phyloP scores from a whole-genome alignment of 2,329 filamentous ascomycete species.

The Periconia digitata region DNA sequence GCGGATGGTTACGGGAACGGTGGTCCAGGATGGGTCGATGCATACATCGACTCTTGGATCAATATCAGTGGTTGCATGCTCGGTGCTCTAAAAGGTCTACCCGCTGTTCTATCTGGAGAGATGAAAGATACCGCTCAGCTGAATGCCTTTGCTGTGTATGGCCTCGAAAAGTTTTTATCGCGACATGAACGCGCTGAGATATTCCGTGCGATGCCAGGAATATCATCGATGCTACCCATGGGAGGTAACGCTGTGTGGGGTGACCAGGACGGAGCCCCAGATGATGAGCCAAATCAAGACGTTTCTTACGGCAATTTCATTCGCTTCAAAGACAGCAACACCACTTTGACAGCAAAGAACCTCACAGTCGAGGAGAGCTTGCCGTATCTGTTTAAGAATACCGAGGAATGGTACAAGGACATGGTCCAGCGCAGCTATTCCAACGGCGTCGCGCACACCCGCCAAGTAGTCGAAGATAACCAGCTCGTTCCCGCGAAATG shows the following conservation, averaged over 20 bases:
- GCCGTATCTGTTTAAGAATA: slow-evolving; percentile 73
- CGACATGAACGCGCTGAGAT: slow-evolving; percentile 89
- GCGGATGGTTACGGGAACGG: slow-evolving; percentile 75
- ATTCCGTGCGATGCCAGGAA: slow-evolving; percentile 94
- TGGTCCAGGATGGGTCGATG: slow-evolving; percentile 86
- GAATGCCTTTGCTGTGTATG: slow-evolving; percentile 94
- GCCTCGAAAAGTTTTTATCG: slow-evolving; percentile 91
- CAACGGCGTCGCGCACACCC: slow-evolving; percentile 80
- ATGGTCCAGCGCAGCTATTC: slow-evolving; percentile 78
- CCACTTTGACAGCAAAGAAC: slow-evolving; percentile 59
- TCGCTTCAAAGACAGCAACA: slow-evolving; percentile 72
- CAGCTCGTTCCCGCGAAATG: slow-evolving; percentile 66
- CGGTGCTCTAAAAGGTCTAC: slow-evolving; percentile 85
- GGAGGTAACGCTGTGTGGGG: slow-evolving; percentile 96
- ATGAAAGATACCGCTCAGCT: slow-evolving; percentile 98
- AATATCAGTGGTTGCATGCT: slow-evolving; percentile 99
- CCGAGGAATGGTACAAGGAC: slow-evolving; percentile 82
- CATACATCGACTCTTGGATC: slow-evolving; percentile 90
- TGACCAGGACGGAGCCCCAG: slow-evolving; percentile 81
- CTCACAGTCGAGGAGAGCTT: slow-evolving; percentile 79
- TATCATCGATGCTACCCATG: slow-evolving; percentile 94
- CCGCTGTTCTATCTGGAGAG: slow-evolving; percentile 89
- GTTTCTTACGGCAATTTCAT: slow-evolving; percentile 78
- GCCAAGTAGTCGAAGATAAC: slow-evolving; percentile 72
- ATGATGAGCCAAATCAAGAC: slow-evolving; percentile 74